A percentile compares a stretch with the other conserved stretches of the same genome.
phyloP scores from a whole-genome alignment of 2,329 filamentous ascomycete genomes.

The Epicoccum nigrum region DNA sequence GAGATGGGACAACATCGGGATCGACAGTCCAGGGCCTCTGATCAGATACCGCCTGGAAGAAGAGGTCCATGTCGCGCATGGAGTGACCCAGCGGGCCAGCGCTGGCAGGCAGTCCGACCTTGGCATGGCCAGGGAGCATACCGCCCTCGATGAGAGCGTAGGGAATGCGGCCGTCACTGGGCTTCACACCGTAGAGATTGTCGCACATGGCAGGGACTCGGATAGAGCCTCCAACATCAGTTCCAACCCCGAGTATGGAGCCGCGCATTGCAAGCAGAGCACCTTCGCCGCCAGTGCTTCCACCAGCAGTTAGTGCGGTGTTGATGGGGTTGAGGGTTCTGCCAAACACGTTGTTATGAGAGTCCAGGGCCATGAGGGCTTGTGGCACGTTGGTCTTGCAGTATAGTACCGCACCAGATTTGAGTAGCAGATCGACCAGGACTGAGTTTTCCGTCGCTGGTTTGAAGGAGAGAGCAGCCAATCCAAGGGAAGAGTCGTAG shows the following conservation, averaged over 20 bases:
- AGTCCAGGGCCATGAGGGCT: conserved; percentile 60
- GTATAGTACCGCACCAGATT: conserved; percentile 56
- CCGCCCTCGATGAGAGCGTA: conserved; percentile 60
- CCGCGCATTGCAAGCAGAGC: conserved; percentile 58
- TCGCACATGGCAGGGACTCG: conserved; percentile 59
- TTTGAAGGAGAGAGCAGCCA: conserved; percentile 52
- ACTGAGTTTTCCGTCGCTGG: conserved; percentile 48
- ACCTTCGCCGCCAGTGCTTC: conserved; percentile 60
- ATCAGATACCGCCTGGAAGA: conserved; percentile 61
- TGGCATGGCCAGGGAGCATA: conserved; percentile 54
- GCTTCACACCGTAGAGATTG: conserved; percentile 57
- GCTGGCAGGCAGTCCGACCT: conserved; percentile 52
- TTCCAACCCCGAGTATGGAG: conserved; percentile 58
- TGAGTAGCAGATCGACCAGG: conserved; percentile 53
- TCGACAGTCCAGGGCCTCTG: conserved; percentile 59
- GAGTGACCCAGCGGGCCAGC: conserved; percentile 56
- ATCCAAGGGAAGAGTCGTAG: conserved; percentile 52
- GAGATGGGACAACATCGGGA: conserved; percentile 50
- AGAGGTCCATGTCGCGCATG: conserved; percentile 58
- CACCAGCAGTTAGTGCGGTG: conserved; percentile 56
- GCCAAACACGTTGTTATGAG: conserved; percentile 59
- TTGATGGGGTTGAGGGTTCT: conserved; percentile 58
- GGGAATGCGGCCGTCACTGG: conserved; percentile 55
- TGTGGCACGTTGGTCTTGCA: conserved; percentile 63
- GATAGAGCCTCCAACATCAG: conserved; percentile 62